phyloP scores from a whole-genome alignment of 2,329 filamentous ascomycete species.

The Phialemoniopsis sp. region DNA sequence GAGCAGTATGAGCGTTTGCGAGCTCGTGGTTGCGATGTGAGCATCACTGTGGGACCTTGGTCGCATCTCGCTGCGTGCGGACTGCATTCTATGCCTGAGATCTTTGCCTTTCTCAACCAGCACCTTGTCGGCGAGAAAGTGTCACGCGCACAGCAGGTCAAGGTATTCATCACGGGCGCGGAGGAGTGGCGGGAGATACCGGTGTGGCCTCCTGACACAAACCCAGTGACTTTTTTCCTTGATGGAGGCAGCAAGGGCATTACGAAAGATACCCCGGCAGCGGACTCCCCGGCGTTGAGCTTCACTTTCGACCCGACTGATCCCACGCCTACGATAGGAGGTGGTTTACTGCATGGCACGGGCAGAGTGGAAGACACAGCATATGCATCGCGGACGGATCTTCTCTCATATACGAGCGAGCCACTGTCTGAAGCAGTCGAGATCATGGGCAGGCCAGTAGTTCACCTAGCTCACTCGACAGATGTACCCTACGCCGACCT shows the following conservation, averaged over 20 bases:
- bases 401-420: constrained; percentile 13
- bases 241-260: constrained; percentile 4
- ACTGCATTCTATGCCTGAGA: background rate
- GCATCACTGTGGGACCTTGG: constrained; percentile 2
- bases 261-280: background rate
- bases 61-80: constrained; percentile 1
- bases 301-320: constrained; percentile 17
- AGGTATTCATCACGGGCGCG: constrained; percentile 3
- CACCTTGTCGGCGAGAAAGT: background rate
- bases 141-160: background rate
- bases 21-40: background rate
- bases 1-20: constrained; percentile 1
- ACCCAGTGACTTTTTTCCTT: too few relatives aligned
- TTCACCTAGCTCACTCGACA: constrained; percentile 15
- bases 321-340: constrained; percentile 16
- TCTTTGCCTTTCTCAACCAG: constrained; percentile 1
- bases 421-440: constrained; percentile 12
- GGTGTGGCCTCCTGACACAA: constrained; percentile 3
- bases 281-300: background rate
- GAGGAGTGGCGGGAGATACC: constrained; percentile 2
- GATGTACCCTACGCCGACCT: constrained; percentile 16
- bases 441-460: constrained; percentile 12
- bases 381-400: constrained; percentile 12
- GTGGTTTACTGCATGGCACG: constrained; percentile 4
- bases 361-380: constrained; percentile 12